A percentile compares a stretch with the other conserved stretches of the same genome.
These are phyloP conservation scores for Fusarium proliferatum DNA, from an alignment of 2,329 filamentous ascomycete genomes.

Conservation along the genomic window DNA sequence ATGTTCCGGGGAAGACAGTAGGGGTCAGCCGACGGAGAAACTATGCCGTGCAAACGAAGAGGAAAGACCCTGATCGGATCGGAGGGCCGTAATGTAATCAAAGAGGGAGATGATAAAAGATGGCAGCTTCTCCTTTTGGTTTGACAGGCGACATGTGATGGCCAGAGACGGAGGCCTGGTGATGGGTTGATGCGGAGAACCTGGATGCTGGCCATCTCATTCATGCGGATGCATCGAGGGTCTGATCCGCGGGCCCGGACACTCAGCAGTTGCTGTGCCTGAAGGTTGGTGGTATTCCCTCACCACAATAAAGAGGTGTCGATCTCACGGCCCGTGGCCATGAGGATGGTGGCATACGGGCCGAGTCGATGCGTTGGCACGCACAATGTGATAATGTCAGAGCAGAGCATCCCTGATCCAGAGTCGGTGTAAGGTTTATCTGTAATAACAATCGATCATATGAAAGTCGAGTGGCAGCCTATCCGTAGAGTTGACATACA, in stretches of 20 bases:
- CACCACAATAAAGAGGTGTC: conserved; percentile 20
- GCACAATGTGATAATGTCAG: conserved; percentile 26
- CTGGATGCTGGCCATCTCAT: conserved; percentile 31
- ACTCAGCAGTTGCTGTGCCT: conserved; percentile 13
- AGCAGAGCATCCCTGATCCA: background rate
- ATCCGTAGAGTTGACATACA: conserved; percentile 4
- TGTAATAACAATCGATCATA: conserved; percentile 1
- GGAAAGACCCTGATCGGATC: conserved; percentile 33
- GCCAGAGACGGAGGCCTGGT: conserved; percentile 27
- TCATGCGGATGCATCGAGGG: conserved; percentile 35
- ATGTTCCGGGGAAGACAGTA: conserved; percentile 24
- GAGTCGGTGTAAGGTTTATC: conserved; percentile 1
- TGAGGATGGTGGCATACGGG: conserved; percentile 19
- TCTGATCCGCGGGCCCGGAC: conserved; percentile 34
- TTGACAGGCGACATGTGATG: conserved; percentile 38
- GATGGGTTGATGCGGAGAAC: conserved; percentile 44
- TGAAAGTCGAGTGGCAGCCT: conserved; percentile 9
- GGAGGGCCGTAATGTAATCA: conserved; percentile 34
- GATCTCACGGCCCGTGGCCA: conserved; percentile 29
- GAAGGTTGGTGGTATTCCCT: conserved; percentile 19
- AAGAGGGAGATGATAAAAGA: conserved; percentile 2
- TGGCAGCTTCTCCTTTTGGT: conserved; percentile 32
- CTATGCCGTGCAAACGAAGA: conserved; percentile 23
- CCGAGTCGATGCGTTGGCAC: conserved; percentile 29
- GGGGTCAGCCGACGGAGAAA: conserved; percentile 39